Conservation (phyloP, 345 rosid genomes). For the Eucalyptus marginata region DNA sequence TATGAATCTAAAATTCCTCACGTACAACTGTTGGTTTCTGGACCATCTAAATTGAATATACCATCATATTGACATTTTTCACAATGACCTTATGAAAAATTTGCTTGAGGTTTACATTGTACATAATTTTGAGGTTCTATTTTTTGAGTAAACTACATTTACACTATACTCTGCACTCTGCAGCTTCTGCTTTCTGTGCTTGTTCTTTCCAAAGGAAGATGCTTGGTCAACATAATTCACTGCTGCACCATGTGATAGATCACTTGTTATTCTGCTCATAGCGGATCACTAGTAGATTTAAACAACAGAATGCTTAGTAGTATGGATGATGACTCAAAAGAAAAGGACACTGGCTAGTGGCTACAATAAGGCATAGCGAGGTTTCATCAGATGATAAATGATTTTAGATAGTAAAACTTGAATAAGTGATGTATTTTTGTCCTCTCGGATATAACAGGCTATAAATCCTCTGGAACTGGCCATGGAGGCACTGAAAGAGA, state of each 20-base stretch:
- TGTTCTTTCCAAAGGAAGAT: not conserved
- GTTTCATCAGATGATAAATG: not conserved
- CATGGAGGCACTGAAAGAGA: conserved; percentile 81
- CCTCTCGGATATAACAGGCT: conserved; percentile 34
- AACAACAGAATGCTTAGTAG: not conserved
- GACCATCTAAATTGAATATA: not conserved
- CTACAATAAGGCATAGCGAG: not conserved
- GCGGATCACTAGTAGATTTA: not conserved
- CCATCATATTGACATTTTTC: not conserved
- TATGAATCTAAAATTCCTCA: not conserved
- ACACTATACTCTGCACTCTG: not conserved
- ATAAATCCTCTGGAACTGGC: conserved; percentile 85
- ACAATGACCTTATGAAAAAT: not conserved
- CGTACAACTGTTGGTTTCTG: not conserved
- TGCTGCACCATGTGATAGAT: not conserved
- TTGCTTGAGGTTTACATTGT: not conserved
- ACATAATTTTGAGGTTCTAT: not conserved
- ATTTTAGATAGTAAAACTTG: not conserved
- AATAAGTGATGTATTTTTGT: not conserved
- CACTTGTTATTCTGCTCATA: not conserved
- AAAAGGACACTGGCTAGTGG: not conserved
- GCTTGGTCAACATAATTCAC: not conserved
- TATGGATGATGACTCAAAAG: not conserved
- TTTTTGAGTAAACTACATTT: not conserved
- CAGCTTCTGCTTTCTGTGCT: not conserved